Evolutionary conservation across 441 rosid species (phyloP).

Genomic region (Adansonia rubrostipa): DNA sequence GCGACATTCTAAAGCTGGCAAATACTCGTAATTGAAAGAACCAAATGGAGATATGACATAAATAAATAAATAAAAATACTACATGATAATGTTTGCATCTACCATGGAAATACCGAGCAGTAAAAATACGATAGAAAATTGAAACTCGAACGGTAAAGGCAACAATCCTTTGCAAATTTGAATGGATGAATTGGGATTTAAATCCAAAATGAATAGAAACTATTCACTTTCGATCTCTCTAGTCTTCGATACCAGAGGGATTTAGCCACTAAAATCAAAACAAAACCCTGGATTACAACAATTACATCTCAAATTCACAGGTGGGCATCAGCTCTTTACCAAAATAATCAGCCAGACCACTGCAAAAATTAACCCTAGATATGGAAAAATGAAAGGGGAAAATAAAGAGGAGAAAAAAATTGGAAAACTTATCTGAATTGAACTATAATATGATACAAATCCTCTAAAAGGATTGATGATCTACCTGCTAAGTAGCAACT

Average conservation of each 20-base stretch:
- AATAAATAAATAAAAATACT: no score
- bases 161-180: no score
- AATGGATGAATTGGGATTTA: background rate
- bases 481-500: conserved; percentile 60
- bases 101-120: no score
- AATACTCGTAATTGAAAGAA: no score
- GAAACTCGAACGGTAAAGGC: no score
- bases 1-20: no score
- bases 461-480: conserved; percentile 58
- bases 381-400: conserved; percentile 23
- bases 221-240: conserved; percentile 24
- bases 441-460: conserved; percentile 67
- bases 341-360: conserved; percentile 60
- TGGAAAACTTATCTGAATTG: background rate
- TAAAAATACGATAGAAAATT: no score
- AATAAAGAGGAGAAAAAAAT: conserved; percentile 29
- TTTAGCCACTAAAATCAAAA: conserved; percentile 36
- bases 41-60: no score
- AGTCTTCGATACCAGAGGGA: conserved; percentile 30
- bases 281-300: conserved; percentile 32
- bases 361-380: conserved; percentile 51
- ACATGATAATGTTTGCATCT: no score
- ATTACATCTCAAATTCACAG: conserved; percentile 43
- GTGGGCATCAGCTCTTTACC: conserved; percentile 31
- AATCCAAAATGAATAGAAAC: conserved; percentile 30